Evolutionary conservation across 129 eudicot genomes (phyloP).

Genomic region (Ambrosia trifida): DNA sequence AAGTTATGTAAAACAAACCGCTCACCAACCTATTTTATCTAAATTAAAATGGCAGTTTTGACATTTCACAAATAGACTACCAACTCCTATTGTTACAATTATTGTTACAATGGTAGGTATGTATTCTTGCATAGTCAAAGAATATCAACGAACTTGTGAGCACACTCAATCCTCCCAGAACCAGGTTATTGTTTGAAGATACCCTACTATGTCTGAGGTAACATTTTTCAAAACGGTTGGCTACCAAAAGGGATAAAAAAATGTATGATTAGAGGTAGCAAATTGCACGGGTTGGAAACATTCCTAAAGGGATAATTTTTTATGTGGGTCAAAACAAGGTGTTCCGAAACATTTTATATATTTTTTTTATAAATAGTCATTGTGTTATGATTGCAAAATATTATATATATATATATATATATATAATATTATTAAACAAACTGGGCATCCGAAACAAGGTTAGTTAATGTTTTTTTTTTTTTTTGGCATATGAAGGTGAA

Average conservation of each 20-base stretch:
- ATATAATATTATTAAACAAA: no score
- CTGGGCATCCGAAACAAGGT: no score
- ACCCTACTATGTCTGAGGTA: conserved; percentile 99
- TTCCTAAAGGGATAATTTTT: not conserved
- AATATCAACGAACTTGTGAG: conserved; percentile 98
- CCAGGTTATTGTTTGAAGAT: conserved; percentile 93
- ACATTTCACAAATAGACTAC: conserved; percentile 8
- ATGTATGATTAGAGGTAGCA: no score
- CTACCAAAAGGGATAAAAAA: conserved; percentile 15
- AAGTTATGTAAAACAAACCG: no score
- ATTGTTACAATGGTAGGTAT: conserved; percentile 86
- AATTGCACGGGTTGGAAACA: not conserved
- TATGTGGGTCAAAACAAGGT: not conserved
- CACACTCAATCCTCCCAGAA: conserved; percentile 96
- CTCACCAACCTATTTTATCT: no score
- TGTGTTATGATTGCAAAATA: not conserved
- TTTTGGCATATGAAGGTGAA: no score
- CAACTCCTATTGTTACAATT: conserved; percentile 18
- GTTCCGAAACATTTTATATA: not conserved
- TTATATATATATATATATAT: no score
- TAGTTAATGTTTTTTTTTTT: no score
- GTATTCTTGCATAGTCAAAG: conserved; percentile 97
- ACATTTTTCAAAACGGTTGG: not conserved
- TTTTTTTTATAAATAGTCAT: not conserved
- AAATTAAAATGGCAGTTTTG: conserved; percentile 4